phyloP scores from a whole-genome alignment of 2,329 filamentous ascomycete species.

The Microsporum ferrugineum region DNA sequence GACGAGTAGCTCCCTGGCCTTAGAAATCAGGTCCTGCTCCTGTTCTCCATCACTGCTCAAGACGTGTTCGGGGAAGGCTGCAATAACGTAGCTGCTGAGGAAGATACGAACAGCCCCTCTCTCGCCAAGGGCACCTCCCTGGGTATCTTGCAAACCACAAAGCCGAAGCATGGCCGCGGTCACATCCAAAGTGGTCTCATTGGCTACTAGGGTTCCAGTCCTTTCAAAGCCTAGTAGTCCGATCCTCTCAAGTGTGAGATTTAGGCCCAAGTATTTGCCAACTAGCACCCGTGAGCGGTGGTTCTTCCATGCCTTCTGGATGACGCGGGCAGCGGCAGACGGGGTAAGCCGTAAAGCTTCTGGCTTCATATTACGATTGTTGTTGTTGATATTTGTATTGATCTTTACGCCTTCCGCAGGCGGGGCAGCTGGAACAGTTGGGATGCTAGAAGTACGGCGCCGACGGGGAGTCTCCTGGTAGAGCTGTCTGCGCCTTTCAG shows the following conservation, averaged over 20 bases:
- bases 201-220: constrained; percentile 45
- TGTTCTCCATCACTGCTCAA: constrained; percentile 51
- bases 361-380: constrained; percentile 12
- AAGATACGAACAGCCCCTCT: constrained; percentile 49
- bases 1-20: constrained; percentile 48
- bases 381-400: constrained; percentile 2
- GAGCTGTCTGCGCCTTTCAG: constrained; percentile 44
- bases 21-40: constrained; percentile 50
- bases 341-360: constrained; percentile 34
- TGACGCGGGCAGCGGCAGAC: constrained; percentile 44
- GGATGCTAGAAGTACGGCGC: constrained; percentile 42
- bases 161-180: constrained; percentile 47
- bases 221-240: constrained; percentile 47
- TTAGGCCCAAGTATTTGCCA: constrained; percentile 40
- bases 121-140: constrained; percentile 37
- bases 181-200: constrained; percentile 41
- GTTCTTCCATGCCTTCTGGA: constrained; percentile 49
- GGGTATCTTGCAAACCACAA: constrained; percentile 44
- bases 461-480: constrained; percentile 40
- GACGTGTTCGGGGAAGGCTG: constrained; percentile 50
- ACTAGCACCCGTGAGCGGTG: constrained; percentile 40
- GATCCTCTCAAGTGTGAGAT: constrained; percentile 43
- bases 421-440: constrained; percentile 35
- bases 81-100: constrained; percentile 51
- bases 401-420: constrained; percentile 25